These are phyloP conservation scores for Mortierella hygrophila DNA, from an alignment of 192 early-diverging fungal species.

Conservation along the genomic window DNA sequence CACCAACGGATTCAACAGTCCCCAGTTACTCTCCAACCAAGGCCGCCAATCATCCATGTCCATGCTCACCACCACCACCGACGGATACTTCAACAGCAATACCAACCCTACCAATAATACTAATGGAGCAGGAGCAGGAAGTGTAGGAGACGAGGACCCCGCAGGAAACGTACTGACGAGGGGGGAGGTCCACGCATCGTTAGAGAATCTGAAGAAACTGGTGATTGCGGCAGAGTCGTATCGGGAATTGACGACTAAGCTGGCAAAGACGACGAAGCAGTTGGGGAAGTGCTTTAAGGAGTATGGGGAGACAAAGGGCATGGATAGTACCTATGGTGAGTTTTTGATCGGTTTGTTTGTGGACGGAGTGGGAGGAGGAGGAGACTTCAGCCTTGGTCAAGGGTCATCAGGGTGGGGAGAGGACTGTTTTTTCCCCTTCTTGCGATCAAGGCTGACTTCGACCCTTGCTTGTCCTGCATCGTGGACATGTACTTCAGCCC, in stretches of 20 bases:
- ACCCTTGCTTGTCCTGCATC: not conserved
- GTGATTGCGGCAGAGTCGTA: conserved; percentile 57
- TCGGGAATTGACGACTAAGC: conserved; percentile 47
- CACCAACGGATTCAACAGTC: not conserved
- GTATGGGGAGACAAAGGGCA: conserved; percentile 57
- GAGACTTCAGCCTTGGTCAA: not conserved
- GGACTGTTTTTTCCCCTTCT: not conserved
- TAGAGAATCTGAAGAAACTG: conserved; percentile 52
- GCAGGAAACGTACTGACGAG: conserved; percentile 9
- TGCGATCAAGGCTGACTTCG: not conserved
- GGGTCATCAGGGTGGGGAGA: not conserved
- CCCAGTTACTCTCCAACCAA: conserved; percentile 34
- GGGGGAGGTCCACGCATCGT: conserved; percentile 46
- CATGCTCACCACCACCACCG: conserved; percentile 10
- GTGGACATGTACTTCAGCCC: not conserved
- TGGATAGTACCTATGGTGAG: conserved; percentile 58
- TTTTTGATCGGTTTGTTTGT: not conserved
- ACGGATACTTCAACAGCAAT: not conserved
- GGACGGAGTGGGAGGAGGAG: not conserved
- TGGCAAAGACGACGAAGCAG: conserved; percentile 55
- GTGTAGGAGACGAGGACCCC: not conserved
- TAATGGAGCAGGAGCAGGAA: not conserved
- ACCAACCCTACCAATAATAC: not conserved
- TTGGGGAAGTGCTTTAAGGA: conserved; percentile 56
- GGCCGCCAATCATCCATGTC: conserved; percentile 37